phyloP scores from a whole-genome alignment of 1,284 basidiomycete species.

The Wallemia mellicola region DNA sequence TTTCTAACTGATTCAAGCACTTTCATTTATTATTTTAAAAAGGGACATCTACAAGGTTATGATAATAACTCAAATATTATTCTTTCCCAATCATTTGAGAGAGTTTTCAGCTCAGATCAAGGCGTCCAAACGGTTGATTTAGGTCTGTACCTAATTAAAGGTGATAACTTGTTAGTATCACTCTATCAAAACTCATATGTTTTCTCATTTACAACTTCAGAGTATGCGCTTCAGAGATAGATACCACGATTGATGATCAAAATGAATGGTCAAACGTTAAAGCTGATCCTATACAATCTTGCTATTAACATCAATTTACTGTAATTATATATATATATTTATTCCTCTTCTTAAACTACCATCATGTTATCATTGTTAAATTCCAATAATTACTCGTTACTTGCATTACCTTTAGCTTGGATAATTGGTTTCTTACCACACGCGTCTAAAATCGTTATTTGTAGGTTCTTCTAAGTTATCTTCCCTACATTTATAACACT shows the following conservation, averaged over 20 bases:
- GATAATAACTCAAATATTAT: conserved; percentile 84
- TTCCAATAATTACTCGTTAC: too few relatives aligned
- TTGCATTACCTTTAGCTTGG: too few relatives aligned
- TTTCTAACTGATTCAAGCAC: neutral
- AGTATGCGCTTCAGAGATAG: neutral
- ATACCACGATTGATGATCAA: neutral
- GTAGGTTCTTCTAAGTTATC: too few relatives aligned
- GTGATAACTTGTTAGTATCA: conserved; percentile 62
- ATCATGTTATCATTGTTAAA: too few relatives aligned
- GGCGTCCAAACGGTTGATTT: conserved; percentile 80
- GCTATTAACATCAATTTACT: too few relatives aligned
- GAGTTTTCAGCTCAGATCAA: conserved; percentile 62
- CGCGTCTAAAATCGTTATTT: too few relatives aligned
- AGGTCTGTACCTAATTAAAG: conserved; percentile 89
- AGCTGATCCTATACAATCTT: neutral
- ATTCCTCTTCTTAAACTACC: too few relatives aligned
- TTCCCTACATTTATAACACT: too few relatives aligned
- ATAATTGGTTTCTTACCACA: too few relatives aligned
- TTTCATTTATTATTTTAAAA: neutral
- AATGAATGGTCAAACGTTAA: neutral
- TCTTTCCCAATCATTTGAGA: conserved; percentile 61
- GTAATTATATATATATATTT: too few relatives aligned
- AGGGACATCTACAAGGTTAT: conserved; percentile 34
- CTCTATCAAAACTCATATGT: neutral
- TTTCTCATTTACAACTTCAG: neutral